A percentile compares a stretch with the other conserved stretches of the same genome.
Conservation (phyloP, 768 basidiomycete species). For the Hericium rajendrae region DNA sequence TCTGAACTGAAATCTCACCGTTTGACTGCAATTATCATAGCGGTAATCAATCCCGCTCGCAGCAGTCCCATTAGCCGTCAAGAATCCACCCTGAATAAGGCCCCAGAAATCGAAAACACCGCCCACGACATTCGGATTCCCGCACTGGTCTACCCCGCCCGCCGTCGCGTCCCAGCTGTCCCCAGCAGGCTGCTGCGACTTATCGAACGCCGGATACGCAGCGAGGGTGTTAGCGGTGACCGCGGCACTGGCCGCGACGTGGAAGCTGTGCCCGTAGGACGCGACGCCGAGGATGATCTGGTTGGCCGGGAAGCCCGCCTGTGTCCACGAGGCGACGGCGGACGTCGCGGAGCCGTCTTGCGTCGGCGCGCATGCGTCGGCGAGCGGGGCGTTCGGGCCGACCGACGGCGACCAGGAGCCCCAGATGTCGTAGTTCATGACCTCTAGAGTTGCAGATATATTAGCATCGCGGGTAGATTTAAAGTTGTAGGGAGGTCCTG, state of each 20-base stretch:
- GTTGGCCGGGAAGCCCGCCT: conserved; percentile 66
- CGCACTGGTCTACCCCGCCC: conserved; percentile 42
- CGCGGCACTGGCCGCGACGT: conserved; percentile 27
- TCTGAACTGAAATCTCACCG: conserved; percentile 7
- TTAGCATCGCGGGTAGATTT: neutral
- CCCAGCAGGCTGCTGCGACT: conserved; percentile 7
- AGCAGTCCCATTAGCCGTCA: conserved; percentile 32
- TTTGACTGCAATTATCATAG: conserved; percentile 30
- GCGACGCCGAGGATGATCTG: conserved; percentile 82
- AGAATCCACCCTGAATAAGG: conserved; percentile 42
- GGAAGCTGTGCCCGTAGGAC: conserved; percentile 71
- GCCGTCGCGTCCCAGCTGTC: conserved; percentile 44
- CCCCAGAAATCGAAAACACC: conserved; percentile 54
- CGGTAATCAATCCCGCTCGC: conserved; percentile 36
- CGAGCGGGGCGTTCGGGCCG: conserved; percentile 84
- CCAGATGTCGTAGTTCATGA: conserved; percentile 68
- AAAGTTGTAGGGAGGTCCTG: neutral
- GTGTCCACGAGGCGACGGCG: conserved; percentile 67
- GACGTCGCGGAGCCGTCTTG: conserved; percentile 68
- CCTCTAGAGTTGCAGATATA: conserved; percentile 6
- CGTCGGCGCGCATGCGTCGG: conserved; percentile 61
- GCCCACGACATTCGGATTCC: conserved; percentile 36
- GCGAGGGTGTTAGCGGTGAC: conserved; percentile 15
- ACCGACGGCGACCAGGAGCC: conserved; percentile 42
- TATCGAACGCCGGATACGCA: conserved; percentile 11